A percentile compares a stretch with the other conserved stretches of the same genome.
Conservation (phyloP, 2,329 filamentous ascomycete genomes). For the Dactylella cylindrospora region DNA sequence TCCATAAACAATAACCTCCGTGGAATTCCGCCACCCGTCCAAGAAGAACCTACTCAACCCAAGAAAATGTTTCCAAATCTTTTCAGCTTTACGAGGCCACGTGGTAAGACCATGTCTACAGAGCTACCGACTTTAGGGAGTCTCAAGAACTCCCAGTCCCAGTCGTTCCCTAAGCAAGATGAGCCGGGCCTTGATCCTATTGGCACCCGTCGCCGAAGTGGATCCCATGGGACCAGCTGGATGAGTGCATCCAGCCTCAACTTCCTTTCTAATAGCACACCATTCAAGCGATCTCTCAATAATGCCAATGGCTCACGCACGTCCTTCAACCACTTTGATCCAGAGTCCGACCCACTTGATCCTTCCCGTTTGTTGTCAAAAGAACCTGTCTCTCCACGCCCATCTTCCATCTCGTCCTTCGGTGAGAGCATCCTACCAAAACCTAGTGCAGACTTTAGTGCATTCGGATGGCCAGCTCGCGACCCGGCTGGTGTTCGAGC, state of each 20-base stretch:
- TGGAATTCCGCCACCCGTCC: constrained; percentile 26
- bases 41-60: constrained; percentile 29
- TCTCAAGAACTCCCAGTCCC: constrained; percentile 71
- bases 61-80: constrained; percentile 46
- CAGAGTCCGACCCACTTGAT: constrained; percentile 48
- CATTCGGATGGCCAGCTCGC: constrained; percentile 48
- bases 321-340: constrained; percentile 56
- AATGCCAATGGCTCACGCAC: constrained; percentile 45
- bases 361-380: constrained; percentile 46
- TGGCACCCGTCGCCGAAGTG: constrained; percentile 52
- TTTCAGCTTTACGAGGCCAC: constrained; percentile 55
- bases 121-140: constrained; percentile 68
- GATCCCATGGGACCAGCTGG: constrained; percentile 55
- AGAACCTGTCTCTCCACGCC: constrained; percentile 47
- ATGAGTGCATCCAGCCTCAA: constrained; percentile 51
- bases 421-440: constrained; percentile 47
- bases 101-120: constrained; percentile 63
- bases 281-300: constrained; percentile 40
- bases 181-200: constrained; percentile 52
- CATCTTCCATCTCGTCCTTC: constrained; percentile 48
- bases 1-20: constrained; percentile 44
- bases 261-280: constrained; percentile 51
- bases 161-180: constrained; percentile 67
- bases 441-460: constrained; percentile 47
- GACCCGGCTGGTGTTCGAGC: constrained; percentile 26